phyloP scores from a whole-genome alignment of 1,284 basidiomycete genomes.

The Cryptococcus floricola region DNA sequence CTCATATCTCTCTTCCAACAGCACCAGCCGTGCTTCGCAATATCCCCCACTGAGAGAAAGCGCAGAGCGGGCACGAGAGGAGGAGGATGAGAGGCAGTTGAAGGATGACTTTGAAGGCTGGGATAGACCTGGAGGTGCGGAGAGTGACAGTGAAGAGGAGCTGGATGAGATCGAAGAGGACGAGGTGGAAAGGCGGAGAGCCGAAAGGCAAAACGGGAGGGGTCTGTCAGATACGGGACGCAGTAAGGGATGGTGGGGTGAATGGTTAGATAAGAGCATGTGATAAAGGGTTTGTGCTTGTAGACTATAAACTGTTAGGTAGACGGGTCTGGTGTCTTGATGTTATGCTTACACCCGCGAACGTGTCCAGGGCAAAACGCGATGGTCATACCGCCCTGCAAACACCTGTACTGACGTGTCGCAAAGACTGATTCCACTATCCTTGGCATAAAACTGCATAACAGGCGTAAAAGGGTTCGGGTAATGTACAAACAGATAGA shows the following conservation, averaged over 20 bases:
- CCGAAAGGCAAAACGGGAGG: constrained; percentile 5
- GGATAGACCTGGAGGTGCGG: constrained; percentile 20
- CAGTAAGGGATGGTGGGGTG: constrained; percentile 8
- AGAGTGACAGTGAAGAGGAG: constrained; percentile 18
- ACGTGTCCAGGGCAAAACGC: no score
- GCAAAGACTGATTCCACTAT: no score
- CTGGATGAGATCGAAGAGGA: constrained; percentile 19
- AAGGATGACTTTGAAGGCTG: constrained; percentile 45
- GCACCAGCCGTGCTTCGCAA: constrained; percentile 1
- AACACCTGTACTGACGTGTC: no score
- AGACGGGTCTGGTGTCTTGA: no score
- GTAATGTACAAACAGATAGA: neutral
- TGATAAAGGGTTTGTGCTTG: constrained; percentile 3
- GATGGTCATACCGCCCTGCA: no score
- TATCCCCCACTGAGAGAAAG: neutral
- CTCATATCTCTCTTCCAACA: neutral
- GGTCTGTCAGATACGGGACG: constrained; percentile 3
- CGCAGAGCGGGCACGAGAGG: constrained; percentile 15
- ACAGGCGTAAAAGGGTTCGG: neutral
- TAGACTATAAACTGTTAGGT: no score
- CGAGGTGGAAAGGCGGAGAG: constrained; percentile 16
- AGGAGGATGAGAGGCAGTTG: constrained; percentile 27
- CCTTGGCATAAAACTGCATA: no score
- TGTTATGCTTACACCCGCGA: no score
- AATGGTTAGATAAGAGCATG: constrained; percentile 32